phyloP scores from a whole-genome alignment of 2,329 filamentous ascomycete genomes.

The Pestalotiopsis sp. region DNA sequence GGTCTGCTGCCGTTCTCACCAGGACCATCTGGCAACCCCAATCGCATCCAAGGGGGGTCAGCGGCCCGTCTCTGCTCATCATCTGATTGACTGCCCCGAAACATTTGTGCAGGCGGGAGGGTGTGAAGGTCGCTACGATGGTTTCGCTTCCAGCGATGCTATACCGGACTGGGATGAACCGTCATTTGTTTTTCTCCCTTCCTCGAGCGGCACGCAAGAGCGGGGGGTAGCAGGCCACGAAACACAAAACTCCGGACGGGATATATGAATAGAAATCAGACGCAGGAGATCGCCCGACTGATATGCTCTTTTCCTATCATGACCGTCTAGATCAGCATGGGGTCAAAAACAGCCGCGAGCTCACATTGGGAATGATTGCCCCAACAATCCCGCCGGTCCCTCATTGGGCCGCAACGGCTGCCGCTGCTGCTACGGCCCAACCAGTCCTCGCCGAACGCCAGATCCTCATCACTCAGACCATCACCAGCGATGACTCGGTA shows the following conservation, averaged over 20 bases:
- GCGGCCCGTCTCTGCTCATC: not conserved
- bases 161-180: not conserved
- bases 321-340: not conserved
- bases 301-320: not conserved
- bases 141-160: not conserved
- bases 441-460: conserved; percentile 20
- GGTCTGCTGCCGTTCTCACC: not conserved
- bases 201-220: not conserved
- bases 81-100: conserved; percentile 2
- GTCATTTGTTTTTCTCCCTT: not conserved
- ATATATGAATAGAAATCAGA: not conserved
- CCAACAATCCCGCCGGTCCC: not conserved
- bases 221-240: not conserved
- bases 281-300: not conserved
- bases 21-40: not conserved
- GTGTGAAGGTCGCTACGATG: not conserved
- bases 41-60: conserved; percentile 1
- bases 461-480: conserved; percentile 31
- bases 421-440: conserved; percentile 13
- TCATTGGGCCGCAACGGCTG: conserved; percentile 3
- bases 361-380: not conserved
- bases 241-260: not conserved
- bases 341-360: not conserved
- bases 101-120: conserved; percentile 4
- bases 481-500: conserved; percentile 28